These are phyloP conservation scores for Rhodotorula sp. DNA, from an alignment of 1,284 basidiomycete species.

Conservation along the genomic window DNA sequence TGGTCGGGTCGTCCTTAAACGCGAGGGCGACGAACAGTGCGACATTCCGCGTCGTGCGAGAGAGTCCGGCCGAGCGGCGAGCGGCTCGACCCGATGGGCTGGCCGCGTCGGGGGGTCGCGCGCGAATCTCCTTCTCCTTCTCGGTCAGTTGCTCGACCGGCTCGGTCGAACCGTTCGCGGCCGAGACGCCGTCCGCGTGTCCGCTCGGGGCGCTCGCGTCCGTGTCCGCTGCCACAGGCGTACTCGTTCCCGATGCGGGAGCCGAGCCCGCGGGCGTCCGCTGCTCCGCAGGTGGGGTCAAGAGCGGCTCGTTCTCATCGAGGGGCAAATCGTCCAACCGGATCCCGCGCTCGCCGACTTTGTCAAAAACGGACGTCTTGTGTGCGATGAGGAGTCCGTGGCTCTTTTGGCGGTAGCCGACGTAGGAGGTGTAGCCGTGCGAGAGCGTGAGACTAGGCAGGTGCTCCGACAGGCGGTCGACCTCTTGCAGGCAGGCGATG, in stretches of 20 bases:
- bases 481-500: constrained; percentile 52
- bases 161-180: not conserved
- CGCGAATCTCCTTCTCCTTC: constrained; percentile 25
- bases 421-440: constrained; percentile 34
- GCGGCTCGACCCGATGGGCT: not conserved
- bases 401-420: constrained; percentile 42
- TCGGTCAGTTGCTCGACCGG: constrained; percentile 11
- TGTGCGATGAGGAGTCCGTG: constrained; percentile 44
- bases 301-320: constrained; percentile 13
- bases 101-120: constrained; percentile 28
- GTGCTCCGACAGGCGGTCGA: constrained; percentile 49
- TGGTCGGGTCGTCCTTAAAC: constrained; percentile 48
- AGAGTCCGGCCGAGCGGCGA: constrained; percentile 17
- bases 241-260: not conserved
- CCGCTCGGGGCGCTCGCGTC: not conserved
- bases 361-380: constrained; percentile 26
- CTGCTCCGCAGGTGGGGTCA: not conserved
- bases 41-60: constrained; percentile 69
- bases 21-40: constrained; percentile 67
- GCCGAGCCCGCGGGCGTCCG: not conserved
- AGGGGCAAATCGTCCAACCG: constrained; percentile 39
- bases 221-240: not conserved
- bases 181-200: not conserved
- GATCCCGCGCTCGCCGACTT: constrained; percentile 36
- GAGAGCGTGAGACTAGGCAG: constrained; percentile 31